A percentile compares a stretch with the other conserved stretches of the same genome.
These are phyloP conservation scores for Carallia brachiata DNA, from an alignment of 345 rosid species.

Conservation along the genomic window DNA sequence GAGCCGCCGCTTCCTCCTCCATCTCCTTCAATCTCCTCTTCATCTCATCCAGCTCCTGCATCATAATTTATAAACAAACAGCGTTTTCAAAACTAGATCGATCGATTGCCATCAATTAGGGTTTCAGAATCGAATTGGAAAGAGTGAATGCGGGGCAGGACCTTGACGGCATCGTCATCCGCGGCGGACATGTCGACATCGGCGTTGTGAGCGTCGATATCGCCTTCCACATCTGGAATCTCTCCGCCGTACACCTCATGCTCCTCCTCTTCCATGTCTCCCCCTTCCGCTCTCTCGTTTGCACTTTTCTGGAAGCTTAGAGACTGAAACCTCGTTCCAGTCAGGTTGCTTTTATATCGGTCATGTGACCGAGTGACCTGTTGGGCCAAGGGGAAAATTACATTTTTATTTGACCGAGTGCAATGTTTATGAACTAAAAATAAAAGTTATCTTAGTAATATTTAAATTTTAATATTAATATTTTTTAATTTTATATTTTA, in stretches of 20 bases:
- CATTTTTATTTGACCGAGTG: no score
- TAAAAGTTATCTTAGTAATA: no score
- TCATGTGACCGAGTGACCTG: no score
- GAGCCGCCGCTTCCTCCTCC: slow-evolving; percentile 98
- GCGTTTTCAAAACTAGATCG: neutral
- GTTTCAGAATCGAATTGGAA: neutral
- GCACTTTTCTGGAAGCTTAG: no score
- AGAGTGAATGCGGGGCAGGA: slow-evolving; percentile 13
- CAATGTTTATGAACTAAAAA: no score
- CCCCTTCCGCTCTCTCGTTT: neutral
- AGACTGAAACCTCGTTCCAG: no score
- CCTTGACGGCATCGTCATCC: slow-evolving; percentile 85
- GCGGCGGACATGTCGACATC: slow-evolving; percentile 76
- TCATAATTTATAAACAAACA: neutral
- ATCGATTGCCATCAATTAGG: neutral
- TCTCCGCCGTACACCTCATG: slow-evolving; percentile 98
- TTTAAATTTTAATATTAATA: no score
- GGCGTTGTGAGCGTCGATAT: slow-evolving; percentile 54
- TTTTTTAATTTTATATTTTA: no score
- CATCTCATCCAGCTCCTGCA: slow-evolving; percentile 95
- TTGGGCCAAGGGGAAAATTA: no score
- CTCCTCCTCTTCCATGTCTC: slow-evolving; percentile 79
- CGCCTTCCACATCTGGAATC: slow-evolving; percentile 91
- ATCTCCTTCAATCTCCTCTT: slow-evolving; percentile 93
- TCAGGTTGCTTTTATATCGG: no score